phyloP scores from a whole-genome alignment of 2,329 filamentous ascomycete genomes.

The Gaeumannomyces sp. region DNA sequence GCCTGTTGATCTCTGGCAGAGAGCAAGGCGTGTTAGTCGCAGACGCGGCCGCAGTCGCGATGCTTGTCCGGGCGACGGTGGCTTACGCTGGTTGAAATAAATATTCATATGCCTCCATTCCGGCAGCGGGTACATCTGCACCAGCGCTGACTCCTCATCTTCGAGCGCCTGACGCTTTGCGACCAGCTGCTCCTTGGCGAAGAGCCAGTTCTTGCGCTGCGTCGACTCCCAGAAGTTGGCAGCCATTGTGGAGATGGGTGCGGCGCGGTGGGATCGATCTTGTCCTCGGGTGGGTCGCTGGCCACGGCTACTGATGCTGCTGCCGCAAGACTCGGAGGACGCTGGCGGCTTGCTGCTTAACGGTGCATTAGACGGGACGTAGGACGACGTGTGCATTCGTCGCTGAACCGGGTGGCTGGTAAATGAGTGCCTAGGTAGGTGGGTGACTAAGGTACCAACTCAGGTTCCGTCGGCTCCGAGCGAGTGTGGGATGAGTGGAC shows the following conservation, averaged over 20 bases:
- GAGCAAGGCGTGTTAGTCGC: not conserved
- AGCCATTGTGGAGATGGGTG: conserved; percentile 54
- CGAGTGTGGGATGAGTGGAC: no score
- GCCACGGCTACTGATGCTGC: not conserved
- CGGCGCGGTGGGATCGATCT: not conserved
- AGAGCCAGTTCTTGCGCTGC: conserved; percentile 85
- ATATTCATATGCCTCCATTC: conserved; percentile 79
- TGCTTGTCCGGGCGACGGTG: not conserved
- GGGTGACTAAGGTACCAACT: not conserved
- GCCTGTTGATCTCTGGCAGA: conserved; percentile 63
- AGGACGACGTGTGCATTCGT: not conserved
- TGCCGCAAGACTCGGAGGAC: no score
- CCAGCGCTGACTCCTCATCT: conserved; percentile 66
- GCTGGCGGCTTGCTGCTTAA: not conserved
- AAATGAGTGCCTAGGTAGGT: not conserved
- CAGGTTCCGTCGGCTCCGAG: no score
- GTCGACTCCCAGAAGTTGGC: conserved; percentile 97
- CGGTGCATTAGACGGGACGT: not conserved
- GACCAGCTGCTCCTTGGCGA: conserved; percentile 73
- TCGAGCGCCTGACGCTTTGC: conserved; percentile 70
- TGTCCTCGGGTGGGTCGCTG: no score
- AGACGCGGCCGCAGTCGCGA: no score
- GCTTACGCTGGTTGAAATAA: conserved; percentile 82
- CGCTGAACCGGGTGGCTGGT: not conserved
- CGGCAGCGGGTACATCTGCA: conserved; percentile 75